Percentiles rank a stretch among this genome's conserved stretches.
Conservation (phyloP, 257 asterid species). For the Gentiana macrophylla region DNA sequence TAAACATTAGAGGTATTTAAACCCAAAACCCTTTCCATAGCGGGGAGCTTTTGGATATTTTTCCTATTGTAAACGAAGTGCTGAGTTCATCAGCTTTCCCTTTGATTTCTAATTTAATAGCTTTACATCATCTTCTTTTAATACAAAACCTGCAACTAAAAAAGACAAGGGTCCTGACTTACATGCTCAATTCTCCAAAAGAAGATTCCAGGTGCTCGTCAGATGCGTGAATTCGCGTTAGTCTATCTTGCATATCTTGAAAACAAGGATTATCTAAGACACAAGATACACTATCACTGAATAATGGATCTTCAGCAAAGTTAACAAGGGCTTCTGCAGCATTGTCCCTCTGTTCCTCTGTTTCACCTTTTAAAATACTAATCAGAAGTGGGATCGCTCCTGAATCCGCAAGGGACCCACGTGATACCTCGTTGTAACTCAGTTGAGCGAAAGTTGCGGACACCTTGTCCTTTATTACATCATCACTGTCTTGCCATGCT, state of each 20-base stretch:
- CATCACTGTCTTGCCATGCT: slow-evolving; percentile 24
- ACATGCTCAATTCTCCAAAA: slow-evolving; percentile 17
- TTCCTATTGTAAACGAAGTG: no score
- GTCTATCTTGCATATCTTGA: slow-evolving; percentile 26
- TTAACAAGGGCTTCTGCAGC: slow-evolving; percentile 48
- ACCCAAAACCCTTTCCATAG: no score
- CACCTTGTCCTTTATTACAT: slow-evolving; percentile 37
- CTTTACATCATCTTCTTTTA: no score
- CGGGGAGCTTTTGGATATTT: no score
- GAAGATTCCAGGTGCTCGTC: slow-evolving; percentile 21
- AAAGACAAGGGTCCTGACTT: slow-evolving; percentile 15
- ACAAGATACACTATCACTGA: slow-evolving; percentile 25
- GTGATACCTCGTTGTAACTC: slow-evolving; percentile 26
- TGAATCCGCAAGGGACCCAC: slow-evolving; percentile 32
- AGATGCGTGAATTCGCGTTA: slow-evolving; percentile 27
- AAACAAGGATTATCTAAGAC: slow-evolving; percentile 28
- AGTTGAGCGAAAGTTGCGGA: slow-evolving; percentile 48
- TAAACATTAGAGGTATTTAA: no score
- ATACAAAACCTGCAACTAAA: background rate
- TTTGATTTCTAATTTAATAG: no score
- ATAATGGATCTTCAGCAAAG: slow-evolving; percentile 36
- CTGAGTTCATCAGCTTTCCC: no score
- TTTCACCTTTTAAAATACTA: slow-evolving; percentile 27
- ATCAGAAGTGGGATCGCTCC: slow-evolving; percentile 39
- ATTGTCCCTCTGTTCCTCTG: slow-evolving; percentile 35